phyloP scores from a whole-genome alignment of 2,329 filamentous ascomycete species.

The Pyrenophora tritici-repentis region DNA sequence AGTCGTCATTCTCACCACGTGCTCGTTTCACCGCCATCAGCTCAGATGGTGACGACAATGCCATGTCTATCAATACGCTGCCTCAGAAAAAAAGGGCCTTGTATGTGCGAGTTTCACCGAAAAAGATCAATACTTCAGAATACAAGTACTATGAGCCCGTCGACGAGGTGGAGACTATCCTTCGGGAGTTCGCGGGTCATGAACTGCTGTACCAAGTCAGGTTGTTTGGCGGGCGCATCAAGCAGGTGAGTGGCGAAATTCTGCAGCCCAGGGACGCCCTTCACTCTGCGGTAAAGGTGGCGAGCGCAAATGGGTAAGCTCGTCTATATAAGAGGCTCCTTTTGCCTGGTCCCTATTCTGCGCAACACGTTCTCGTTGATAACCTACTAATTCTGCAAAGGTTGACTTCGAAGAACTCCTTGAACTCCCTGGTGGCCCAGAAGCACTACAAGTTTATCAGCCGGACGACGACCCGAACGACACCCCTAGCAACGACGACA shows the following conservation, averaged over 20 bases:
- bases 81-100: slow-evolving; percentile 20
- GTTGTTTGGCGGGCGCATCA: slow-evolving; percentile 47
- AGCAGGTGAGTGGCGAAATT: slow-evolving; percentile 47
- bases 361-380: slow-evolving; percentile 1
- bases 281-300: slow-evolving; percentile 5
- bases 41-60: slow-evolving; percentile 11
- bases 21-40: neutral
- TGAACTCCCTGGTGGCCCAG: slow-evolving; percentile 52
- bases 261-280: neutral
- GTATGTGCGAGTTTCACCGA: slow-evolving; percentile 33
- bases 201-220: slow-evolving; percentile 49
- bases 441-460: slow-evolving; percentile 52
- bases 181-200: slow-evolving; percentile 44
- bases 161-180: slow-evolving; percentile 46
- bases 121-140: slow-evolving; percentile 32
- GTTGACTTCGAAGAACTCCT: slow-evolving; percentile 54
- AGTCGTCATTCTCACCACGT: slow-evolving; percentile 20
- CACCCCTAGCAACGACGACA: slow-evolving; percentile 18
- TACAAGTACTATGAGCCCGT: slow-evolving; percentile 42
- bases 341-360: neutral
- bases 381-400: slow-evolving; percentile 37
- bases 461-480: slow-evolving; percentile 24
- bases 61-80: neutral
- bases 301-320: too few species aligned
- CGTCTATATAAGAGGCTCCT: neutral